Evolutionary conservation across 192 early-diverging fungal genomes (phyloP).

Genomic region (Linnemannia hyalina): DNA sequence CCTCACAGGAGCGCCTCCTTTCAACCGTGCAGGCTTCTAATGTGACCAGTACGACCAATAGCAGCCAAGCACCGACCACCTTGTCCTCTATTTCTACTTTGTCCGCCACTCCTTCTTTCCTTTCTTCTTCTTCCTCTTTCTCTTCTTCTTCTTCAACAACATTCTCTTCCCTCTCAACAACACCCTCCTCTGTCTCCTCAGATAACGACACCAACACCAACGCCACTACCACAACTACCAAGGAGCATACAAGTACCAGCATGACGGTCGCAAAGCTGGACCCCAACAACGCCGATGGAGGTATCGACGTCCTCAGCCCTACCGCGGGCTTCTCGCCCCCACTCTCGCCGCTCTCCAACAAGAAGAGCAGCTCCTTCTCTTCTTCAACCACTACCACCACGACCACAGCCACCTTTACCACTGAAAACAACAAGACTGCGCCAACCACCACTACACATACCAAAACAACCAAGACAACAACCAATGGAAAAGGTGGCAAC

Average conservation of each 20-base stretch:
- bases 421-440: not conserved
- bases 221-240: not conserved
- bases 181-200: not conserved
- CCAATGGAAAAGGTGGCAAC: not conserved
- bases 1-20: not conserved
- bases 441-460: slow-evolving; percentile 21
- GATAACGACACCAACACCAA: not conserved
- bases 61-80: slow-evolving; percentile 6
- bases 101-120: not conserved
- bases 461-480: slow-evolving; percentile 13
- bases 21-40: not conserved
- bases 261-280: slow-evolving; percentile 48
- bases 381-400: not conserved
- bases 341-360: slow-evolving; percentile 14
- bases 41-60: not conserved
- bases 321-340: slow-evolving; percentile 10
- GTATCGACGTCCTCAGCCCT: not conserved
- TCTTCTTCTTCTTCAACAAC: slow-evolving; percentile 13
- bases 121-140: slow-evolving; percentile 12
- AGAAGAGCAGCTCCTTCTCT: not conserved
- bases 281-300: slow-evolving; percentile 4
- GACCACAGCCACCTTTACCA: slow-evolving; percentile 6
- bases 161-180: slow-evolving; percentile 5
- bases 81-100: not conserved
- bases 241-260: not conserved